Percentiles rank a stretch among this genome's conserved stretches.
These are phyloP conservation scores for Kondoa malvinella DNA, from an alignment of 768 basidiomycete genomes.

Conservation along the genomic window DNA sequence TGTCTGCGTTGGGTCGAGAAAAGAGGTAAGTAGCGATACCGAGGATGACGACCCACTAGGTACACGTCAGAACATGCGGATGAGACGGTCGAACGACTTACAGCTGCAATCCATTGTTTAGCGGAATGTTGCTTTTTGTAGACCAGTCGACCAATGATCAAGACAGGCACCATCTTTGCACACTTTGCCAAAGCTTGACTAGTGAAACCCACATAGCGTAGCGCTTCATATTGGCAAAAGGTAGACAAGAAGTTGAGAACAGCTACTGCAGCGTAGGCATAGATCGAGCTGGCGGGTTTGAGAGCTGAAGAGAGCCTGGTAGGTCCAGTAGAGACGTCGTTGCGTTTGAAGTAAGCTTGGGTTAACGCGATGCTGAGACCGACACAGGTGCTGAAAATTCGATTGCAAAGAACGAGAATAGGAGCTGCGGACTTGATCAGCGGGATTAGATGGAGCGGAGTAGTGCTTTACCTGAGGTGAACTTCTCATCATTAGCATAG, in stretches of 20 bases:
- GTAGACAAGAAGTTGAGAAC: slow-evolving; percentile 25
- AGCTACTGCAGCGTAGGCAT: slow-evolving; percentile 21
- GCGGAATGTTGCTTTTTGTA: slow-evolving; percentile 21
- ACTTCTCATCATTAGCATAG: background rate
- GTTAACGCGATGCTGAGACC: background rate
- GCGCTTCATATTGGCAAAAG: slow-evolving; percentile 25
- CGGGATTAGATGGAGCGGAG: background rate
- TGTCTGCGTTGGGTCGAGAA: slow-evolving; percentile 14
- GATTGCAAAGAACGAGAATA: background rate
- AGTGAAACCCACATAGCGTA: slow-evolving; percentile 21
- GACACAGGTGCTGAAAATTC: background rate
- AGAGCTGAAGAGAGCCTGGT: background rate
- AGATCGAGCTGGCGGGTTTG: background rate
- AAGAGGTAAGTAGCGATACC: slow-evolving; percentile 26
- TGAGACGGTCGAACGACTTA: background rate
- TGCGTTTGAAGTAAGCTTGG: background rate
- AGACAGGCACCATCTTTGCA: slow-evolving; percentile 28
- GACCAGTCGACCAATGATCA: slow-evolving; percentile 22
- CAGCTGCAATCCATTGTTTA: slow-evolving; percentile 19
- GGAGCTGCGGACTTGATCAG: background rate
- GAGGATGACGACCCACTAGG: slow-evolving; percentile 20
- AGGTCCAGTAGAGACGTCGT: background rate
- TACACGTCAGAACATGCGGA: slow-evolving; percentile 9
- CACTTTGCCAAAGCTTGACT: slow-evolving; percentile 25
- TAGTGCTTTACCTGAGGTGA: background rate